Evolutionary conservation across 306 rosid species (phyloP).

Genomic region (Quercus alba): DNA sequence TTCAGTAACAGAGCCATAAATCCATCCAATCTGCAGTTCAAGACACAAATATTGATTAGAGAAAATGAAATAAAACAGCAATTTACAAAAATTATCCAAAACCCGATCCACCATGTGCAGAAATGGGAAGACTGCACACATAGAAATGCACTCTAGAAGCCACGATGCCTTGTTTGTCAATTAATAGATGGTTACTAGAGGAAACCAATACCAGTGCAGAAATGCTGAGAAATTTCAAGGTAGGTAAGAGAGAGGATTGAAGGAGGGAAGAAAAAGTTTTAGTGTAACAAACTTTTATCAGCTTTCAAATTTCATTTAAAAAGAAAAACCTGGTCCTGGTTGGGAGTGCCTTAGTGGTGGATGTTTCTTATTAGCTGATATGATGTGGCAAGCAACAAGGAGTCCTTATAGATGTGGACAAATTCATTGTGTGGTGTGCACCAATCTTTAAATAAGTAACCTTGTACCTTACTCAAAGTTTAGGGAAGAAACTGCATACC

Average conservation of each 20-base stretch:
- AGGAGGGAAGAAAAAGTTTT: background rate
- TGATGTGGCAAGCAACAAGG: background rate
- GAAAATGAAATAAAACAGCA: background rate
- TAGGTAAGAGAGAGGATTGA: background rate
- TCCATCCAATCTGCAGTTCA: slow-evolving; percentile 91
- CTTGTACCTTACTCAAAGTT: background rate
- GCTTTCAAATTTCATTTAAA: background rate
- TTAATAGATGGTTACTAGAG: background rate
- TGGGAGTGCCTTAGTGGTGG: background rate
- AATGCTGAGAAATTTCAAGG: background rate
- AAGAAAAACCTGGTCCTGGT: background rate
- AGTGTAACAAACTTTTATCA: background rate
- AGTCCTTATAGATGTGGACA: background rate
- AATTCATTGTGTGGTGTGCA: background rate
- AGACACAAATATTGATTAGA: slow-evolving; percentile 10
- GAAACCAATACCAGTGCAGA: background rate
- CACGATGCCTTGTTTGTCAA: background rate
- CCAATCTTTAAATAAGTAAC: background rate
- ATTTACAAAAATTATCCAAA: background rate
- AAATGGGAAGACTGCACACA: background rate
- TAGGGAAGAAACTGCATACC: background rate
- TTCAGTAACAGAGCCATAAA: slow-evolving; percentile 96
- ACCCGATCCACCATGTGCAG: background rate
- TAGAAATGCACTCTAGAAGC: background rate
- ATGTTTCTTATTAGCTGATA: background rate